Evolutionary conservation across 1,284 basidiomycete species (phyloP).

Genomic region (Vanrija sp.): DNA sequence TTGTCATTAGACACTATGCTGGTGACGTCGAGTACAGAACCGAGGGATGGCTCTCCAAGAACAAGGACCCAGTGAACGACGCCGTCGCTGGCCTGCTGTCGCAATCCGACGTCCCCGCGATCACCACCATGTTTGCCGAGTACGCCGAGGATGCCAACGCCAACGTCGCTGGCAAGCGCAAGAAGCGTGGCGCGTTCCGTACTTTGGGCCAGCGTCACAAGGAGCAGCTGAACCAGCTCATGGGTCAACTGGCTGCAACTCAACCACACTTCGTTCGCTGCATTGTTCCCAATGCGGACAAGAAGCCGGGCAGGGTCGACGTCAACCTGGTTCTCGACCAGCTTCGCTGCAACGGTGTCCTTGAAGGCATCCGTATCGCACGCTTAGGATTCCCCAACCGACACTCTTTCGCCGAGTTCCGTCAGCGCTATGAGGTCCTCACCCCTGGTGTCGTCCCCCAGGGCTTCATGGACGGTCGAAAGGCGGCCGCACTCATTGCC

Average conservation of each 20-base stretch:
- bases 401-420: constrained; percentile 93
- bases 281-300: constrained; percentile 91
- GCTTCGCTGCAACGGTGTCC: constrained; percentile 95
- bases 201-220: constrained; percentile 95
- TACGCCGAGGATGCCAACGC: constrained; percentile 58
- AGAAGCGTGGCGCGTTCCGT: constrained; percentile 95
- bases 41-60: constrained; percentile 97
- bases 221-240: constrained; percentile 88
- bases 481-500: constrained; percentile 91
- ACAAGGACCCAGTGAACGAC: constrained; percentile 98
- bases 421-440: constrained; percentile 92
- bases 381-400: constrained; percentile 96
- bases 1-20: constrained; percentile 94
- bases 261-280: constrained; percentile 99
- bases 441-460: constrained; percentile 87
- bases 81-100: constrained; percentile 88
- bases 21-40: constrained; percentile 96
- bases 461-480: constrained; percentile 95
- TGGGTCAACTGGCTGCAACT: constrained; percentile 86
- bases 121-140: constrained; percentile 80
- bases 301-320: constrained; percentile 88
- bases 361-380: constrained; percentile 98
- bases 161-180: constrained; percentile 60
- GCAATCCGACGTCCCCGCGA: constrained; percentile 74
- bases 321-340: constrained; percentile 95